A percentile compares a stretch with the other conserved stretches of the same genome.
These are phyloP conservation scores for Xylaria castorea DNA, from an alignment of 495 filamentous ascomycete species.

Conservation along the genomic window DNA sequence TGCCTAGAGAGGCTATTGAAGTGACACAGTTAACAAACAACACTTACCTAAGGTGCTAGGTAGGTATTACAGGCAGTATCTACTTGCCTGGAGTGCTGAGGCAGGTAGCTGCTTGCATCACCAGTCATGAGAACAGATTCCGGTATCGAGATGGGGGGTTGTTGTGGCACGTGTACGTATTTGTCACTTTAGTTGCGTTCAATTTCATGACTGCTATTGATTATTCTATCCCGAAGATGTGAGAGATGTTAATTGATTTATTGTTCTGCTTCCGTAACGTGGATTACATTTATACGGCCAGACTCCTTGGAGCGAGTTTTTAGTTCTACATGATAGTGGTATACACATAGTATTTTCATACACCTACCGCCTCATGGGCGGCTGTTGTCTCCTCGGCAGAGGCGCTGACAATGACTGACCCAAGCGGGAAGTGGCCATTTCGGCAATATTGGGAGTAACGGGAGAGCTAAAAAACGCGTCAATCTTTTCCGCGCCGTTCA, in stretches of 20 bases:
- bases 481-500: constrained; percentile 64
- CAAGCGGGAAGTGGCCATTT: constrained; percentile 41
- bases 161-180: neutral
- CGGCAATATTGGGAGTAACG: constrained; percentile 27
- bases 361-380: constrained; percentile 10
- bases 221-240: neutral
- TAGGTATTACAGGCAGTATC: no score
- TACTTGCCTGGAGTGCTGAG: no score
- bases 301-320: constrained; percentile 2
- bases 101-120: neutral
- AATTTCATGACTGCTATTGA: neutral
- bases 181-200: neutral
- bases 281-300: constrained; percentile 25
- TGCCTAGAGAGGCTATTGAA: neutral
- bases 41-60: no score
- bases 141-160: neutral
- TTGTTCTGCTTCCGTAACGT: neutral
- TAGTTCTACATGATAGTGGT: constrained; percentile 25
- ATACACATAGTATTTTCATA: constrained; percentile 9
- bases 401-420: neutral
- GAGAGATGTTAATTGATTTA: neutral
- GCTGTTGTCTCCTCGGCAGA: neutral
- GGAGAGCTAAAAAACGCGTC: constrained; percentile 45
- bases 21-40: no score
- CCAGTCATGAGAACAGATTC: neutral